These are phyloP conservation scores for Yarrowia keelungensis DNA, from an alignment of 805 yeast species.

Conservation along the genomic window DNA sequence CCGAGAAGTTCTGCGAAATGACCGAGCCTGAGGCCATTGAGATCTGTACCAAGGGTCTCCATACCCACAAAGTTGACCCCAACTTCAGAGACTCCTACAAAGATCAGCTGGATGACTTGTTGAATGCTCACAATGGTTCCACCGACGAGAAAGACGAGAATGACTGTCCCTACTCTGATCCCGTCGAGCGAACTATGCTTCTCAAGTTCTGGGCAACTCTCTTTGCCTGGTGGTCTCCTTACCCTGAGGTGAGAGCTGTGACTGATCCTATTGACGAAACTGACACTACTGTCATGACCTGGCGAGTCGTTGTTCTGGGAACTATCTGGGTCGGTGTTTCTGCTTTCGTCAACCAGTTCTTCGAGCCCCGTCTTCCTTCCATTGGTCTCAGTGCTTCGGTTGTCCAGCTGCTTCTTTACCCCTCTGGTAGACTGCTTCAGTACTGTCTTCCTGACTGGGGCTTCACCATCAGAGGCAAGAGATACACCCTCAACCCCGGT, in stretches of 20 bases:
- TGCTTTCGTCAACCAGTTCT: slow-evolving; percentile 50
- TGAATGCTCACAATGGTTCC: not conserved
- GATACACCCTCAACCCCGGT: slow-evolving; percentile 60
- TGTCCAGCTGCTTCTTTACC: slow-evolving; percentile 64
- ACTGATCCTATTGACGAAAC: not conserved
- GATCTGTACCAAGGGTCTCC: not conserved
- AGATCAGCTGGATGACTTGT: not conserved
- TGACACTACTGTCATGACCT: not conserved
- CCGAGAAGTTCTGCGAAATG: not conserved
- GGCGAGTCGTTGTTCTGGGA: slow-evolving; percentile 48
- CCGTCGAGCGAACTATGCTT: not conserved
- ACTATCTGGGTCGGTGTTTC: slow-evolving; percentile 46
- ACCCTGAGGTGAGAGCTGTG: not conserved
- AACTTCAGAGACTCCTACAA: not conserved
- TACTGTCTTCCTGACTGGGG: slow-evolving; percentile 46
- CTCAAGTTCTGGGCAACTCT: not conserved
- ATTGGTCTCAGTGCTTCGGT: slow-evolving; percentile 58
- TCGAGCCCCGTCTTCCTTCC: slow-evolving; percentile 60
- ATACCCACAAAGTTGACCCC: not conserved
- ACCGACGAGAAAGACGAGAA: not conserved
- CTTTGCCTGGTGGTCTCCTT: slow-evolving; percentile 1
- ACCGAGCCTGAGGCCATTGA: not conserved
- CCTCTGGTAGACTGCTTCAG: slow-evolving; percentile 55
- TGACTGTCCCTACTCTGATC: not conserved
- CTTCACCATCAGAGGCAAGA: slow-evolving; percentile 46